phyloP scores from a whole-genome alignment of 805 yeast species.

The Barnettozyma californica region DNA sequence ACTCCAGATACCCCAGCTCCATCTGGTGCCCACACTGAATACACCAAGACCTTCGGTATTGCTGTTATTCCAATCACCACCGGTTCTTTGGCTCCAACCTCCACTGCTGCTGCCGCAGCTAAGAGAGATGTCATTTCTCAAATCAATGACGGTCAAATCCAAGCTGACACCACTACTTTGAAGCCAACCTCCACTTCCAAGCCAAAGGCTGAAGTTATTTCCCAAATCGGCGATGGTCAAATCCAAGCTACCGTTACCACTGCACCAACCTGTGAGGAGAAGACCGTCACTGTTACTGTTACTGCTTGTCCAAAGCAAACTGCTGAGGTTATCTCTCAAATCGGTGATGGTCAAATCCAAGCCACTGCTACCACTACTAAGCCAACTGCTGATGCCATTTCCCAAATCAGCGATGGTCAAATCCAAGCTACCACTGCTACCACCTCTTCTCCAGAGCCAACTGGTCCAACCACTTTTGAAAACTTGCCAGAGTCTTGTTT shows the following conservation, averaged over 20 bases:
- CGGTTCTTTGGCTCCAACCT: constrained; percentile 19
- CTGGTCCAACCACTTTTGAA: constrained; percentile 23
- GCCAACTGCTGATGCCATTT: constrained; percentile 4
- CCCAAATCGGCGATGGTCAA: constrained; percentile 29
- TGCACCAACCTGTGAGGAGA: constrained; percentile 22
- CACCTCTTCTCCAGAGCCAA: constrained; percentile 21
- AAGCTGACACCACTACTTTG: constrained; percentile 14
- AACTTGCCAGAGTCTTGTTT: constrained; percentile 38
- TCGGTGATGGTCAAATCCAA: constrained; percentile 30
- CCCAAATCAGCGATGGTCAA: constrained; percentile 8
- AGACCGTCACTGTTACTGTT: constrained; percentile 25
- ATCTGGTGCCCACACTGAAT: constrained; percentile 33
- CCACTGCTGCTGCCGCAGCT: constrained; percentile 11
- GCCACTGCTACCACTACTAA: constrained; percentile 16
- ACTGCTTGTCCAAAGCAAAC: constrained; percentile 16
- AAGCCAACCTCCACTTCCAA: constrained; percentile 7
- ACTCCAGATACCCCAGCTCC: constrained; percentile 35
- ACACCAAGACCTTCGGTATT: constrained; percentile 36
- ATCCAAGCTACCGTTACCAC: constrained; percentile 27
- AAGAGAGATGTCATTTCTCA: constrained; percentile 20
- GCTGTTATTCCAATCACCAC: constrained; percentile 35
- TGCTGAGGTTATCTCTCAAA: constrained; percentile 23
- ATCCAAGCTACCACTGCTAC: constrained; percentile 18
- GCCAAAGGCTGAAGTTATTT: constrained; percentile 20
- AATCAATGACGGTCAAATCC: constrained; percentile 22